A percentile compares a stretch with the other conserved stretches of the same genome.
These are phyloP conservation scores for Lyophyllum decastes DNA, from an alignment of 768 basidiomycete genomes.

Conservation along the genomic window DNA sequence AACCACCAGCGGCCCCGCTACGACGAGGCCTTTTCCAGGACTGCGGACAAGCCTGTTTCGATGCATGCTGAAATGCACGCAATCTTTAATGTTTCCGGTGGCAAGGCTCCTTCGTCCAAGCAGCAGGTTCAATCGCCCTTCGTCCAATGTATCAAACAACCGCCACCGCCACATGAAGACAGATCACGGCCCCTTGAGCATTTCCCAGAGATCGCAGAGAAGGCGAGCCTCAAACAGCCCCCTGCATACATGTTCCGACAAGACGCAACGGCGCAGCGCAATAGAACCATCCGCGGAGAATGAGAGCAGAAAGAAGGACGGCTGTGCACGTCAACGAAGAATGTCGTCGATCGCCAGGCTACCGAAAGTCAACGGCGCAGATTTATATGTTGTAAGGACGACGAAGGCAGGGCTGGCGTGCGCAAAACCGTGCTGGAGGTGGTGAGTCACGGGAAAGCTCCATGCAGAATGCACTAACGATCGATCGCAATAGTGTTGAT, in stretches of 20 bases:
- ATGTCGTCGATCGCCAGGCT: slow-evolving; percentile 14
- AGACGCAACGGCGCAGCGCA: neutral
- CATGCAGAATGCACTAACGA: neutral
- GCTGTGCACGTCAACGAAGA: neutral
- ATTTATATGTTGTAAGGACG: slow-evolving; percentile 54
- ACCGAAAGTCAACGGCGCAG: slow-evolving; percentile 49
- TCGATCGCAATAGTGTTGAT: slow-evolving; percentile 34
- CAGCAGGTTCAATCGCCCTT: slow-evolving; percentile 46
- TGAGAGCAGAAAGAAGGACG: neutral
- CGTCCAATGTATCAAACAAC: slow-evolving; percentile 8
- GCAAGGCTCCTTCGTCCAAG: slow-evolving; percentile 53
- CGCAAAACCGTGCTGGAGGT: slow-evolving; percentile 57
- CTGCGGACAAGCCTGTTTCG: slow-evolving; percentile 39
- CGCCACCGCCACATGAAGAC: slow-evolving; percentile 5
- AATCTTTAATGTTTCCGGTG: slow-evolving; percentile 51
- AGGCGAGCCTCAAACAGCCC: neutral
- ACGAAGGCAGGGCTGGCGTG: slow-evolving; percentile 51
- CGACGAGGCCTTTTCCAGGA: slow-evolving; percentile 42
- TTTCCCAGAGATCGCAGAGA: neutral
- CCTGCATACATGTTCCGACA: neutral
- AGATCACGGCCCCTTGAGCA: neutral
- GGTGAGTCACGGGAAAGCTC: slow-evolving; percentile 17
- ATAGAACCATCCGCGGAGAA: neutral
- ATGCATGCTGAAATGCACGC: slow-evolving; percentile 66
- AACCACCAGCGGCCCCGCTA: slow-evolving; percentile 59